Evolutionary conservation across 345 rosid species (phyloP).

Genomic region (Ricinus communis): DNA sequence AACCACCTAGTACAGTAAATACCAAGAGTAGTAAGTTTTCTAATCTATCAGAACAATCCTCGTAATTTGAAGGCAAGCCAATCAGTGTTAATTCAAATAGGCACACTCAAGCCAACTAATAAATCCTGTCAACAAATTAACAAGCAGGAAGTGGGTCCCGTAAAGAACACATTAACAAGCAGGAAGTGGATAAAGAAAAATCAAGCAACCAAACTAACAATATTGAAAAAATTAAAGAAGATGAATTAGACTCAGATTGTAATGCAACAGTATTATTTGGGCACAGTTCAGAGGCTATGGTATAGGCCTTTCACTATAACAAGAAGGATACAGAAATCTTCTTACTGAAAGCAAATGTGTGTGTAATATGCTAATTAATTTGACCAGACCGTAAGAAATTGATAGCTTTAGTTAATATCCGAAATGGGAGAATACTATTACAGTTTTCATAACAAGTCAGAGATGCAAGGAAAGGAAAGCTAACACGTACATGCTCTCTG

Average conservation of each 20-base stretch:
- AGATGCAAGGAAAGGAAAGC: background rate
- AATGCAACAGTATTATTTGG: background rate
- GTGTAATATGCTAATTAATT: too few species aligned
- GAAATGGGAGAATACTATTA: background rate
- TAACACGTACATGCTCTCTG: slow-evolving; percentile 61
- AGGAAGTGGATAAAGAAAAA: background rate
- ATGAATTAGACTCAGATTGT: background rate
- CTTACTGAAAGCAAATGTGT: too few species aligned
- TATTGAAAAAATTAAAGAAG: background rate
- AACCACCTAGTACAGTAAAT: background rate
- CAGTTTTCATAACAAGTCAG: slow-evolving; percentile 2
- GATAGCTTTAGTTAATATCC: background rate
- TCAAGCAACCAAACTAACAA: background rate
- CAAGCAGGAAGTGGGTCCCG: too few species aligned
- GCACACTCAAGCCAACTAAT: too few species aligned
- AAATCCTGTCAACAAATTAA: too few species aligned
- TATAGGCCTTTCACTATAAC: background rate
- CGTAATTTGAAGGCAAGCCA: background rate
- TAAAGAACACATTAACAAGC: background rate
- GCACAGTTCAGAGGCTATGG: background rate
- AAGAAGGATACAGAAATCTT: too few species aligned
- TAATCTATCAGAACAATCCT: too few species aligned
- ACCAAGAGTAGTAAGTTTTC: background rate
- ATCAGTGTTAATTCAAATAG: too few species aligned
- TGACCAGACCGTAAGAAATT: background rate